Conservation (phyloP, 1,139 yeast genomes). For the Yamadazyma jaroonii region DNA sequence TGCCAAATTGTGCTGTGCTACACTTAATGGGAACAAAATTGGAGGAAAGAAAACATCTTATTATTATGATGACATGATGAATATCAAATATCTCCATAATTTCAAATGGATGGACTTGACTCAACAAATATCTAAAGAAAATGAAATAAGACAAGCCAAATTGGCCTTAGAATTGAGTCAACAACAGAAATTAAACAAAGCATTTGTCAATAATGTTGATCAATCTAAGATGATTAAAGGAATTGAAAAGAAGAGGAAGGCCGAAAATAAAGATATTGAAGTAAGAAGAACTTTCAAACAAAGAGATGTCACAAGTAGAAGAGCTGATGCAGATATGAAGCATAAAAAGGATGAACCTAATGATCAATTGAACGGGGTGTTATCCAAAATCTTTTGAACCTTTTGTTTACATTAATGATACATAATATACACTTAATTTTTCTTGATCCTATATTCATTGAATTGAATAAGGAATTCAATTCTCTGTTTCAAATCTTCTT, state of each 20-base stretch:
- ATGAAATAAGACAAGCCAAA: conserved; percentile 84
- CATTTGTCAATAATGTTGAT: conserved; percentile 81
- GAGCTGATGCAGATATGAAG: conserved; percentile 58
- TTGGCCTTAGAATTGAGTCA: conserved; percentile 85
- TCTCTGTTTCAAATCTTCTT: conserved; percentile 21
- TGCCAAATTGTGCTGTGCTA: conserved; percentile 84
- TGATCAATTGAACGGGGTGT: conserved; percentile 45
- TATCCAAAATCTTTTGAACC: conserved; percentile 29
- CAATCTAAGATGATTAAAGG: conserved; percentile 75
- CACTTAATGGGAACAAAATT: conserved; percentile 81
- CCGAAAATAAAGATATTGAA: conserved; percentile 20
- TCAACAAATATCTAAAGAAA: conserved; percentile 88
- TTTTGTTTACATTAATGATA: conserved; percentile 3
- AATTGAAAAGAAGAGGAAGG: conserved; percentile 48
- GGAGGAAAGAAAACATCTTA: conserved; percentile 95
- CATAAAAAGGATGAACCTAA: conserved; percentile 46
- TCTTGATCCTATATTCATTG: conserved; percentile 9
- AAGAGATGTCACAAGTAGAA: conserved; percentile 57
- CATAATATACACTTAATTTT: conserved; percentile 1
- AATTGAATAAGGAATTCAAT: conserved; percentile 21
- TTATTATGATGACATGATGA: conserved; percentile 91
- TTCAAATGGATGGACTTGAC: conserved; percentile 96
- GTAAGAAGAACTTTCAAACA: conserved; percentile 60
- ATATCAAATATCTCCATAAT: conserved; percentile 82
- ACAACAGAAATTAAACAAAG: conserved; percentile 82